Evolutionary conservation across 2,329 filamentous ascomycete genomes (phyloP), one percentile per base, ranked within the genome.

Genomic region (Curvularia sp.): DNA sequence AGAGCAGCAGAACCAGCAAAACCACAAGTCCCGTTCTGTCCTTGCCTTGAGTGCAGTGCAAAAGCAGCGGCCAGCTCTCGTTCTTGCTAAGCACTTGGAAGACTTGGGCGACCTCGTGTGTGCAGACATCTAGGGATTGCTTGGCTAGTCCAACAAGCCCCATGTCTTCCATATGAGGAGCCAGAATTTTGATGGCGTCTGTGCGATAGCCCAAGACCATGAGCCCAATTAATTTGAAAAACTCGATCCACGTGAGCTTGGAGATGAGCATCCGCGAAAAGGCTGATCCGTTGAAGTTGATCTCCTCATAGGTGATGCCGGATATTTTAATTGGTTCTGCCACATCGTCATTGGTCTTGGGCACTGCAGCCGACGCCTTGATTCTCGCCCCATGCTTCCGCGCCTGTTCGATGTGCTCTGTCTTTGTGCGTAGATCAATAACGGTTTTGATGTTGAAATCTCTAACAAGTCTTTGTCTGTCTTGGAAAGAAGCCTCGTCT

Each of bases 1-100:
- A 80, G 10, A 90, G 78, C 68, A 94, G 81, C 19, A 96, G 78
- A 0, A 89, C 76, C 3, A 96, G 79, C 39, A 89, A 80, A 5
- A 92, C 81, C 10, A 91, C 81, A 12, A 96, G 79, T 0, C 93
- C 93, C 1, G 87, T 93, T 2, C 93, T 85, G 71, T 96, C 93
- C 74, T 96, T 97, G 57, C 93, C 93, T 70, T 96, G 92, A 0
- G 92, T 95, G 76, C 93, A 97, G 76, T 96, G 92, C 2, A 95
- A 79, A 7, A 96, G 73, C 1, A 88, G 76, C 0, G 92, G 92
- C 62, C 87, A 86, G 15, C 81, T 81, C 0, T 74, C 66, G 2
- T 80, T 73, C 1, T 81, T 73, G 9, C 81, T 77, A 23, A 86
- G 75, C 6, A 84, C 74, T 7, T 79, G 76, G 36, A 88, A 83